phyloP scores from a whole-genome alignment of 2,329 filamentous ascomycete species.

The Annulohypoxylon truncatum region DNA sequence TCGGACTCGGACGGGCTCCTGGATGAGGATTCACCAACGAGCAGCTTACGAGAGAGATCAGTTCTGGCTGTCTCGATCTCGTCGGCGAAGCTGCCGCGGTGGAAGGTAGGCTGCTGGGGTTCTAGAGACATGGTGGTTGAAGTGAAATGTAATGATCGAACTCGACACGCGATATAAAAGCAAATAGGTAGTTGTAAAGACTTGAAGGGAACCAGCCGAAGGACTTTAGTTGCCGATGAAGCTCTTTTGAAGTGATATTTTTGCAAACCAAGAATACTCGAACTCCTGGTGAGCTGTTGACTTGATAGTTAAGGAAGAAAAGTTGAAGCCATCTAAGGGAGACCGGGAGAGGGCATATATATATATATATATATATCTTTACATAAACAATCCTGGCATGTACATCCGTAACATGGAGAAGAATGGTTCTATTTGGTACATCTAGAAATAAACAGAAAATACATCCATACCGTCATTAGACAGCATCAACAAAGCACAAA shows the following conservation, averaged over 20 bases:
- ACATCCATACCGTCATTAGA: conserved; percentile 25
- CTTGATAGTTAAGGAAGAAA: conserved; percentile 11
- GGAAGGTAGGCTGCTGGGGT: conserved; percentile 46
- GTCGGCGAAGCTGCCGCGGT: conserved; percentile 50
- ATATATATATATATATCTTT: conserved; percentile 37
- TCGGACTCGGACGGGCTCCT: conserved; percentile 43
- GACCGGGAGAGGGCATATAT: conserved; percentile 28
- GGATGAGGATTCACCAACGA: conserved; percentile 34
- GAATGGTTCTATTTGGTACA: conserved; percentile 32
- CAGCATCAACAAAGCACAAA: conserved; percentile 13
- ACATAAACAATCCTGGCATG: neutral
- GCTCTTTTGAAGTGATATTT: conserved; percentile 14
- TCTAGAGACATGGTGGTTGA: conserved; percentile 43
- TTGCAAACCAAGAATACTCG: conserved; percentile 7
- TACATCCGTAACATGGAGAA: conserved; percentile 19
- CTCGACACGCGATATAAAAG: conserved; percentile 51
- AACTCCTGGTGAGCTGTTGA: conserved; percentile 17
- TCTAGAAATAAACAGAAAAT: conserved; percentile 26
- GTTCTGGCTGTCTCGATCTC: conserved; percentile 50
- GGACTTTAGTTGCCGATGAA: conserved; percentile 5
- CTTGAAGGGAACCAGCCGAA: conserved; percentile 20
- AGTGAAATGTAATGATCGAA: conserved; percentile 50
- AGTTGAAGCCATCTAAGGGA: conserved; percentile 5
- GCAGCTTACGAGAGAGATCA: conserved; percentile 47
- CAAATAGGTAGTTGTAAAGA: conserved; percentile 30